These are phyloP conservation scores for Penicillium odoratum DNA, from an alignment of 495 filamentous ascomycete genomes.

Conservation along the genomic window DNA sequence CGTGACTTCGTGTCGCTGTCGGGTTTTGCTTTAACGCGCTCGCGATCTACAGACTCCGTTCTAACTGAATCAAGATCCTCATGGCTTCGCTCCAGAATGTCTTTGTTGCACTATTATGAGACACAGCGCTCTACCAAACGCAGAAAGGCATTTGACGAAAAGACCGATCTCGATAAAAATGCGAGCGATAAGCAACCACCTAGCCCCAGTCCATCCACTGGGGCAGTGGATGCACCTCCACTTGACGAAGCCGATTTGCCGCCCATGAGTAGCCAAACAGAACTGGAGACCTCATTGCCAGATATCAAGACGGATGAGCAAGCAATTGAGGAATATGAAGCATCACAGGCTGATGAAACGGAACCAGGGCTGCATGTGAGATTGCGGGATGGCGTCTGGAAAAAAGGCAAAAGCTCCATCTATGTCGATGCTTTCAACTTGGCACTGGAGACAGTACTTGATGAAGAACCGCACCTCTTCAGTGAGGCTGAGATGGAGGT, in stretches of 20 bases:
- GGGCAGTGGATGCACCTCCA: conserved; percentile 15
- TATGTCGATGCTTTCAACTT: conserved; percentile 98
- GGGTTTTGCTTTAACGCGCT: conserved; percentile 18
- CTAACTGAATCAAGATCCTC: conserved; percentile 2
- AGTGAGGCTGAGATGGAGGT: conserved; percentile 74
- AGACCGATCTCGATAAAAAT: conserved; percentile 8
- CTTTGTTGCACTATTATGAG: conserved; percentile 46
- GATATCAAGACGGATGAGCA: conserved; percentile 63
- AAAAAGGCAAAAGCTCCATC: conserved; percentile 74
- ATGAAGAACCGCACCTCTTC: conserved; percentile 88
- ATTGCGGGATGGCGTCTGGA: conserved; percentile 57
- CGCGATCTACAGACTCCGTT: conserved; percentile 3
- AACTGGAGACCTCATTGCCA: conserved; percentile 76
- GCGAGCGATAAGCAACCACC: conserved; percentile 9
- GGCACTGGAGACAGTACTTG: conserved; percentile 84
- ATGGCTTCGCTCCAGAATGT: conserved; percentile 34
- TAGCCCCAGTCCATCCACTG: conserved; percentile 23
- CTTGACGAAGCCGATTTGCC: conserved; percentile 42
- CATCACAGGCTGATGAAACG: conserved; percentile 43
- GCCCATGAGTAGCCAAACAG: conserved; percentile 52
- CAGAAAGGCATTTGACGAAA: conserved; percentile 22
- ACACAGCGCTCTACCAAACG: conserved; percentile 41
- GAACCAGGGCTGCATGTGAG: conserved; percentile 45
- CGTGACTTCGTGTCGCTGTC: conserved; percentile 38
- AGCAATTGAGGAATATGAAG: conserved; percentile 81